These are phyloP conservation scores for Botrytis deweyae DNA, from an alignment of 2,329 filamentous ascomycete genomes.

Conservation along the genomic window DNA sequence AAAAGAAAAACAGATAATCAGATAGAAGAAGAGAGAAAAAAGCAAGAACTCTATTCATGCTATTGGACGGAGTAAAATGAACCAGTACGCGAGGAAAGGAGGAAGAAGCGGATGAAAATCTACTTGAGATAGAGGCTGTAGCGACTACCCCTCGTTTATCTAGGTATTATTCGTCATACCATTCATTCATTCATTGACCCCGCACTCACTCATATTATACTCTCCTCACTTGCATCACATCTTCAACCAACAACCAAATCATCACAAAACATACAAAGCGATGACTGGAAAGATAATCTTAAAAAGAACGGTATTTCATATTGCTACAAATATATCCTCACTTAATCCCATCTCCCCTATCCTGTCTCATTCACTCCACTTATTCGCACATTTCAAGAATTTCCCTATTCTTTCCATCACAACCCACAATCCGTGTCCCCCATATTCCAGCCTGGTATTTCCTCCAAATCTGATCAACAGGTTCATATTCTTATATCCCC, in stretches of 20 bases:
- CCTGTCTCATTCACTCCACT: not conserved
- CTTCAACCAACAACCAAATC: not conserved
- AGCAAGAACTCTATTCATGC: no score
- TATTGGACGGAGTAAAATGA: no score
- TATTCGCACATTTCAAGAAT: not conserved
- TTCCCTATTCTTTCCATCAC: not conserved
- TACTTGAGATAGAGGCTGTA: not conserved
- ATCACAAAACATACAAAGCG: not conserved
- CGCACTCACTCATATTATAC: not conserved
- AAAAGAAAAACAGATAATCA: no score
- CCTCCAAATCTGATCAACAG: slow-evolving; percentile 19
- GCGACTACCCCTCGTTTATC: not conserved
- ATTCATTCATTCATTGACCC: not conserved
- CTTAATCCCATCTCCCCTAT: not conserved
- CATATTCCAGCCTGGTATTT: slow-evolving; percentile 12
- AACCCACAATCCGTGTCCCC: not conserved
- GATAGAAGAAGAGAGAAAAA: no score
- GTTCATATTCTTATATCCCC: slow-evolving; percentile 5
- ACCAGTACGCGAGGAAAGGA: no score
- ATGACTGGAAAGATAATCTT: not conserved
- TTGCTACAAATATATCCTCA: slow-evolving; percentile 23
- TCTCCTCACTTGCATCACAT: not conserved
- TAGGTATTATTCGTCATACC: not conserved
- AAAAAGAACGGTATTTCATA: slow-evolving; percentile 19
- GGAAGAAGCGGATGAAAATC: no score